phyloP scores from a whole-genome alignment of 129 eudicot species.

The Cynara cardunculus region DNA sequence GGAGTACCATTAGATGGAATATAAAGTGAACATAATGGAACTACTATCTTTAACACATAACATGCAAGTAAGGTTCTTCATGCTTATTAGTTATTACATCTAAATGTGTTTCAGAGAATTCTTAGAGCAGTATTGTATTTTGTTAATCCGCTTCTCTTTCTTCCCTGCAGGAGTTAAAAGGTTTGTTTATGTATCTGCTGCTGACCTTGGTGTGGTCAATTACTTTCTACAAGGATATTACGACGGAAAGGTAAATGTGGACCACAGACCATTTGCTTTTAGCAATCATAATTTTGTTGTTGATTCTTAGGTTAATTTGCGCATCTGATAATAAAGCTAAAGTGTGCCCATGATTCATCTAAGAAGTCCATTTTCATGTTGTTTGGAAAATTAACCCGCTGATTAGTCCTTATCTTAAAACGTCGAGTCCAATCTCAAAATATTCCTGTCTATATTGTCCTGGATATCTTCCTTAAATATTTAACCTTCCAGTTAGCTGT shows the following conservation, averaged over 20 bases:
- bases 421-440: too few species aligned
- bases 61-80: too few species aligned
- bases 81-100: too few species aligned
- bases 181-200: constrained; percentile 88
- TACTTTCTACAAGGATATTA: constrained; percentile 85
- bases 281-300: background rate
- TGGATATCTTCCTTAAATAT: background rate
- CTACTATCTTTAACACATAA: background rate
- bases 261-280: background rate
- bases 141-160: background rate
- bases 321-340: background rate
- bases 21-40: background rate
- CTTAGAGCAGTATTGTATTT: background rate
- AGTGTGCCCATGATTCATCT: background rate
- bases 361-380: background rate
- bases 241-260: constrained; percentile 82
- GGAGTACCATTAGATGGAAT: background rate
- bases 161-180: constrained; percentile 64
- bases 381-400: background rate
- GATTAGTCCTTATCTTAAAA: background rate
- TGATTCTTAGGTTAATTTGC: background rate
- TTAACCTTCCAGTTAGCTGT: too few species aligned
- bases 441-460: too few species aligned
- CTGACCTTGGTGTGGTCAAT: constrained; percentile 79
- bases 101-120: background rate